A percentile compares a stretch with the other conserved stretches of the same genome.
Conservation (phyloP, 1,139 yeast species). For the Suhomyces yuchorum region DNA sequence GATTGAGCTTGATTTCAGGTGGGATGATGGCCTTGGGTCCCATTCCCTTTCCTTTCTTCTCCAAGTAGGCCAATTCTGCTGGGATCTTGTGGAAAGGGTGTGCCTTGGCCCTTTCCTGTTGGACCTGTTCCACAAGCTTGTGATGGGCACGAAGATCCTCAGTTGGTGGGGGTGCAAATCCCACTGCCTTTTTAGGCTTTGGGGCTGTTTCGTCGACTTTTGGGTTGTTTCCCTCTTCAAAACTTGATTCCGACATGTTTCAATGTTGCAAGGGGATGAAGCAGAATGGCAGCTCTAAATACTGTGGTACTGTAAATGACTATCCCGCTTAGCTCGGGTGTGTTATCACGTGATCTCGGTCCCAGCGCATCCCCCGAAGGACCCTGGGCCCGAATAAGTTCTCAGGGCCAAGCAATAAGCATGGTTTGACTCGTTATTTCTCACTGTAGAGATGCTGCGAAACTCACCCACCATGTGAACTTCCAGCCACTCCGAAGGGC, state of each 20-base stretch:
- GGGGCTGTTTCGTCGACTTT: neutral
- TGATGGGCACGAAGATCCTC: slow-evolving; percentile 44
- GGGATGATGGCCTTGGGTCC: slow-evolving; percentile 23
- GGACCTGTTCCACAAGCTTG: slow-evolving; percentile 26
- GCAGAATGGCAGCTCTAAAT: neutral
- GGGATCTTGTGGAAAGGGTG: slow-evolving; percentile 48
- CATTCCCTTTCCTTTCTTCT: slow-evolving; percentile 31
- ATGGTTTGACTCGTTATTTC: no score
- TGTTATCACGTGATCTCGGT: neutral
- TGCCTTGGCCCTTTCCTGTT: slow-evolving; percentile 28
- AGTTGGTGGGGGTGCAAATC: slow-evolving; percentile 45
- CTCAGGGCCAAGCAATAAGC: no score
- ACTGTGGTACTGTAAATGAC: neutral
- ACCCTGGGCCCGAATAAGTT: no score
- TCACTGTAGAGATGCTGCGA: no score
- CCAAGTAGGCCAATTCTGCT: slow-evolving; percentile 44
- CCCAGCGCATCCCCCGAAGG: no score
- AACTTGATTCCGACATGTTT: slow-evolving; percentile 2
- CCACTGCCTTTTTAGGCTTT: slow-evolving; percentile 35
- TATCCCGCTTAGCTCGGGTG: slow-evolving; percentile 6
- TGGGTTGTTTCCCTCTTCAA: neutral
- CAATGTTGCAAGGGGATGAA: neutral
- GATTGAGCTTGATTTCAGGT: slow-evolving; percentile 1
- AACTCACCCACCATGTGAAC: no score
- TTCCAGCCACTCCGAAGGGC: no score